Percentiles rank a stretch among this genome's conserved stretches.
These are phyloP conservation scores for Schizophyllum amplum DNA, from an alignment of 1,284 basidiomycete genomes.

Conservation along the genomic window DNA sequence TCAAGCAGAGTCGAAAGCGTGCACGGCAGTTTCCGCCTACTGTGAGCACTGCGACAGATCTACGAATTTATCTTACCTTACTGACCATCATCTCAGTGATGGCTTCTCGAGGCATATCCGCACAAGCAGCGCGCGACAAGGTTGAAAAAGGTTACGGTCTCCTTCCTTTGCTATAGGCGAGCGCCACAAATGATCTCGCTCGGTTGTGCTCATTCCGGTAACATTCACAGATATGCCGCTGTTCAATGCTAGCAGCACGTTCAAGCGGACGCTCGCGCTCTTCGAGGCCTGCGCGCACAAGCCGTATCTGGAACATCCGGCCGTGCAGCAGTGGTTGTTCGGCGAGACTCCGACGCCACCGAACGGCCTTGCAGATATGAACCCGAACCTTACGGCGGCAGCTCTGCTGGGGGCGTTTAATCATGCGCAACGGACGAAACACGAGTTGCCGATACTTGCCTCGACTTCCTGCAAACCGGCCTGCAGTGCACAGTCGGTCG, in stretches of 20 bases:
- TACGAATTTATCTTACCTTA: neutral
- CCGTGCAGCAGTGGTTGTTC: constrained; percentile 26
- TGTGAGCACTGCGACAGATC: constrained; percentile 29
- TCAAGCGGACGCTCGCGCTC: constrained; percentile 38
- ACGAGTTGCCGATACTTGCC: neutral
- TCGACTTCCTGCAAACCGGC: no score
- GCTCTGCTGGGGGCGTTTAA: neutral
- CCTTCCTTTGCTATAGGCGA: neutral
- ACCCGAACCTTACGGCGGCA: constrained; percentile 5
- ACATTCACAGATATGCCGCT: constrained; percentile 39
- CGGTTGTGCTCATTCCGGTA: neutral
- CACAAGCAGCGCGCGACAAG: constrained; percentile 9
- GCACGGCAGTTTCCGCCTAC: constrained; percentile 58
- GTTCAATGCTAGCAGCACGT: constrained; percentile 42
- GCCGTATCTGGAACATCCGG: constrained; percentile 32
- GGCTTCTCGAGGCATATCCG: constrained; percentile 13
- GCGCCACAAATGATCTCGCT: neutral
- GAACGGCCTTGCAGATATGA: constrained; percentile 1
- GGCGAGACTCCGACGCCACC: constrained; percentile 10
- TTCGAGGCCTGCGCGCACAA: constrained; percentile 36
- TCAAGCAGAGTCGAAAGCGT: constrained; percentile 39
- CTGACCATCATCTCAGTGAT: constrained; percentile 17
- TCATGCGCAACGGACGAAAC: neutral
- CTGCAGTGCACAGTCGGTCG: no score
- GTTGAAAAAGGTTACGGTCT: constrained; percentile 30